These are phyloP conservation scores for Clonostachys chloroleuca DNA, from an alignment of 2,329 filamentous ascomycete genomes.

Conservation along the genomic window DNA sequence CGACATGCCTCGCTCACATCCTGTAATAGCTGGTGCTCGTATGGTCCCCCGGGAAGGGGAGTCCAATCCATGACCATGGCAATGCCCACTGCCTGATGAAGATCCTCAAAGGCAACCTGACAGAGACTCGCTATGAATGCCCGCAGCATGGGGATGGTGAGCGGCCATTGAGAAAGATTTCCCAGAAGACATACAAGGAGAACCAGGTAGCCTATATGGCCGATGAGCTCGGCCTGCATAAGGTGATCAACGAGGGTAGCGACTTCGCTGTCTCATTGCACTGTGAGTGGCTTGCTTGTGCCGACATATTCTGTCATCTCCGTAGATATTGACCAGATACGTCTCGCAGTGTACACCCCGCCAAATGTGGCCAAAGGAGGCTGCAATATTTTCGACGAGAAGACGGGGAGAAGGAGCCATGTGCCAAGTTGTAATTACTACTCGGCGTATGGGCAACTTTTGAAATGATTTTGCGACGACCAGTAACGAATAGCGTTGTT, in stretches of 20 bases:
- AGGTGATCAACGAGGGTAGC: constrained; percentile 70
- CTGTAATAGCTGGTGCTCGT: constrained; percentile 70
- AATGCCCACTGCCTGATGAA: constrained; percentile 94
- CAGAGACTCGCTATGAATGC: constrained; percentile 78
- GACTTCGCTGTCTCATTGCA: constrained; percentile 83
- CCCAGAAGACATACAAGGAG: constrained; percentile 61
- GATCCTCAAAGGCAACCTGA: constrained; percentile 72
- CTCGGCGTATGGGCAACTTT: constrained; percentile 53
- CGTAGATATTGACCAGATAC: constrained; percentile 16
- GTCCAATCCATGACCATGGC: constrained; percentile 83
- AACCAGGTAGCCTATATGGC: constrained; percentile 88
- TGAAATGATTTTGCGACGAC: constrained; percentile 21
- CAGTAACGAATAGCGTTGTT: too few relatives aligned
- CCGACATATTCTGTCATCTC: constrained; percentile 18
- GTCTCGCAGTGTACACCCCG: constrained; percentile 67
- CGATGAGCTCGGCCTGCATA: constrained; percentile 82
- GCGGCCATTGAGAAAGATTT: constrained; percentile 58
- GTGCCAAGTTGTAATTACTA: constrained; percentile 69
- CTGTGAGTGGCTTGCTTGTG: constrained; percentile 32
- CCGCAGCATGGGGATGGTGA: constrained; percentile 46
- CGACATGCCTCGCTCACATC: constrained; percentile 7
- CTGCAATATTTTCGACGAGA: constrained; percentile 75
- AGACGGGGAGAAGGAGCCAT: constrained; percentile 70
- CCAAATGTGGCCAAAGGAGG: constrained; percentile 82
- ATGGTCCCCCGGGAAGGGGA: constrained; percentile 81